Conservation (phyloP, 768 basidiomycete species). For the Cyclocybe aegerita region DNA sequence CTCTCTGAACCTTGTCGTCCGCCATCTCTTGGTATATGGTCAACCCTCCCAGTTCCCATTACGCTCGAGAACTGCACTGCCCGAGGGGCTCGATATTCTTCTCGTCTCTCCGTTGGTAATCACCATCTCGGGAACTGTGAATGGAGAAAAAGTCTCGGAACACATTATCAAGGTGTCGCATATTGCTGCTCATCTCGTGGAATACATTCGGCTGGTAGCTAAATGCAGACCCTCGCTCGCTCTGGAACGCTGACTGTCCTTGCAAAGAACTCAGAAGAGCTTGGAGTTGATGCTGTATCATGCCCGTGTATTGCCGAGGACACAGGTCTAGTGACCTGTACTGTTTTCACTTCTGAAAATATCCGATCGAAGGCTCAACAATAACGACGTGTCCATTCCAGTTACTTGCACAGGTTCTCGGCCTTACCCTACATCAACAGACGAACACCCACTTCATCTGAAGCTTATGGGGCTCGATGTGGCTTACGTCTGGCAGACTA, state of each 20-base stretch:
- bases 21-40: conserved; percentile 39
- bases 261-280: conserved; percentile 53
- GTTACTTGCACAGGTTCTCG: conserved; percentile 41
- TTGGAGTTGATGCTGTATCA: conserved; percentile 63
- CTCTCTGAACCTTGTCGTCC: conserved; percentile 43
- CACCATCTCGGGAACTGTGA: conserved; percentile 51
- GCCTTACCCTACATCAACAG: conserved; percentile 22
- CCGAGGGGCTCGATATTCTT: conserved; percentile 47
- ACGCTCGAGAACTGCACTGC: conserved; percentile 33
- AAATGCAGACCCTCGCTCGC: neutral
- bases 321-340: conserved; percentile 36
- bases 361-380: neutral
- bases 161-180: conserved; percentile 47
- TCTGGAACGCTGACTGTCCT: conserved; percentile 8
- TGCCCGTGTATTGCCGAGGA: conserved; percentile 43
- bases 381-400: conserved; percentile 16
- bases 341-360: conserved; percentile 1
- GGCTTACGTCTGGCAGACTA: conserved; percentile 24
- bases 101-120: conserved; percentile 50
- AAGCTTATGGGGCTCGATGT: conserved; percentile 20
- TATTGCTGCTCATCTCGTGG: conserved; percentile 46
- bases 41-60: conserved; percentile 25
- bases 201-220: conserved; percentile 49
- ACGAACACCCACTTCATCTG: conserved; percentile 8
- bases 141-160: conserved; percentile 40